Evolutionary conservation across 371 early-diverging fungal genomes (phyloP).

Genomic region (Chytridiales sp.): DNA sequence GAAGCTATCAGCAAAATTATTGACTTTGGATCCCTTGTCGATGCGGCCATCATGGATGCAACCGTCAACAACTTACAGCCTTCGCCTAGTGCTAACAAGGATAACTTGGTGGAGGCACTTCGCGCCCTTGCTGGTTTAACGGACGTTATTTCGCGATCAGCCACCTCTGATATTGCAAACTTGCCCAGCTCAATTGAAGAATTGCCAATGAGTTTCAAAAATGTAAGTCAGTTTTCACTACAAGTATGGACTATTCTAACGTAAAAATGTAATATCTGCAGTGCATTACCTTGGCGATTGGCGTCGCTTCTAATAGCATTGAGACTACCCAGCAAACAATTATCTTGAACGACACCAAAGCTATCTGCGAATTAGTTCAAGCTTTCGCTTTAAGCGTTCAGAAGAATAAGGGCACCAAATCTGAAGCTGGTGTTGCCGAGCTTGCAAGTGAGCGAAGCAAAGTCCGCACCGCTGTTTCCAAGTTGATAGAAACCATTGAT

Average conservation of each 20-base stretch:
- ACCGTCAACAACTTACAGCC: conserved; percentile 36
- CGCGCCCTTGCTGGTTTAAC: conserved; percentile 39
- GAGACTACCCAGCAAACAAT: conserved; percentile 35
- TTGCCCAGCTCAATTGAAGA: conserved; percentile 34
- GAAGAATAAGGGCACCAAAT: conserved; percentile 21
- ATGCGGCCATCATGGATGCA: conserved; percentile 37
- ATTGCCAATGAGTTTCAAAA: conserved; percentile 35
- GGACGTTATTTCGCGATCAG: conserved; percentile 41
- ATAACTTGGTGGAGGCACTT: conserved; percentile 33
- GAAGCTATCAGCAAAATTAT: conserved; percentile 34
- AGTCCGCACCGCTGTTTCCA: conserved; percentile 21
- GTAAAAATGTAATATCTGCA: conserved; percentile 2
- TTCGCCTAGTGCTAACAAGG: conserved; percentile 22
- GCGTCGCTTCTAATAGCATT: conserved; percentile 35
- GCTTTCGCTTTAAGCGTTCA: conserved; percentile 33
- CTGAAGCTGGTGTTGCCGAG: conserved; percentile 15
- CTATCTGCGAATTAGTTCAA: conserved; percentile 34
- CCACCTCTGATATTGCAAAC: conserved; percentile 32
- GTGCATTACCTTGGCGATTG: conserved; percentile 26
- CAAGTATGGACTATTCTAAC: conserved; percentile 1
- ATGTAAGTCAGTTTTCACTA: conserved; percentile 27
- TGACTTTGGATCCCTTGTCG: conserved; percentile 27
- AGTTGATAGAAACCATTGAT: conserved; percentile 37
- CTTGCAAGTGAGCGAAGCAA: conserved; percentile 28
- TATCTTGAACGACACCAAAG: conserved; percentile 38